Conservation (phyloP, 2,329 filamentous ascomycete species). For the Penicillium sp. region DNA sequence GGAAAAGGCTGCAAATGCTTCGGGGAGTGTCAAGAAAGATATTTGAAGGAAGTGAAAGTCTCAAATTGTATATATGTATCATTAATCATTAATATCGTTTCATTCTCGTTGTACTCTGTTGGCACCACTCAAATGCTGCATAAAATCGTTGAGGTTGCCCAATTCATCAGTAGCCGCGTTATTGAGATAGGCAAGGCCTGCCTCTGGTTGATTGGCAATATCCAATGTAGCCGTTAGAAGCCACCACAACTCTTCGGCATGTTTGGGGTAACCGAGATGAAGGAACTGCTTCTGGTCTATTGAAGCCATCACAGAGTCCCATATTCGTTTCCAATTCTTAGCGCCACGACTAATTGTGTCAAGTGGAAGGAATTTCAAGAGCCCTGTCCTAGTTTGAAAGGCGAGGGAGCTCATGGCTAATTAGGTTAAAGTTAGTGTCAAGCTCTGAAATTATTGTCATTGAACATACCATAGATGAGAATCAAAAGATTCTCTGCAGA, state of each 20-base stretch:
- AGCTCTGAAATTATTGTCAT: background rate
- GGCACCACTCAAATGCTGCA: slow-evolving; percentile 20
- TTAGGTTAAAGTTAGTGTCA: background rate
- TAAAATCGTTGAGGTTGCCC: slow-evolving; percentile 32
- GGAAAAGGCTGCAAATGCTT: background rate
- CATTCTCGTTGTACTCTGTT: background rate
- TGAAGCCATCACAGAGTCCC: slow-evolving; percentile 20
- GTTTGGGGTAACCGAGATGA: slow-evolving; percentile 32
- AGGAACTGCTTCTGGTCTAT: slow-evolving; percentile 22
- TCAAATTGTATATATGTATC: background rate
- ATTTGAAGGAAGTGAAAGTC: background rate
- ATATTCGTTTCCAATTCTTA: slow-evolving; percentile 30
- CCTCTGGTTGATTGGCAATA: slow-evolving; percentile 11
- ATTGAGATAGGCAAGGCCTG: slow-evolving; percentile 26
- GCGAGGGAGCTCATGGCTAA: slow-evolving; percentile 32
- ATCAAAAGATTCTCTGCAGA: slow-evolving; percentile 31
- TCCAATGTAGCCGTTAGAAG: slow-evolving; percentile 29
- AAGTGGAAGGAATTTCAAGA: slow-evolving; percentile 26
- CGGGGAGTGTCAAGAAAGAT: background rate
- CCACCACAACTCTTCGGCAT: slow-evolving; percentile 34
- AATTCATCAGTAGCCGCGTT: slow-evolving; percentile 30
- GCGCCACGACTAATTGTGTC: slow-evolving; percentile 28
- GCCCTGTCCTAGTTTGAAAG: slow-evolving; percentile 27
- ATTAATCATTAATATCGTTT: slow-evolving; percentile 4
- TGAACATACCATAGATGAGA: slow-evolving; percentile 30